These are phyloP conservation scores for Aspergillus wentii DNA, from an alignment of 495 filamentous ascomycete species.

Conservation along the genomic window DNA sequence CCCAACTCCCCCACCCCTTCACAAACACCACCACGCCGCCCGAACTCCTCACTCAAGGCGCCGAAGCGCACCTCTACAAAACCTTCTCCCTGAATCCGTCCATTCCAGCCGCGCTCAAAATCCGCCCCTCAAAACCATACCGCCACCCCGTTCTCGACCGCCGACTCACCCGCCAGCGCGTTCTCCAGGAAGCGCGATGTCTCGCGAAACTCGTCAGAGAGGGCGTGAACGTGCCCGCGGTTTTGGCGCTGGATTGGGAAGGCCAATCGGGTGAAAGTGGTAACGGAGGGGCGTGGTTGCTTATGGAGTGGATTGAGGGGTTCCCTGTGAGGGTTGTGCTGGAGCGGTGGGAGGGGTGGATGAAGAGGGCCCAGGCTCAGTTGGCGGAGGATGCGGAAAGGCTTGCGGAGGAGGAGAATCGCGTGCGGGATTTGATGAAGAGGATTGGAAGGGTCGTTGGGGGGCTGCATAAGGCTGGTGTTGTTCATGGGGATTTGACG, in stretches of 20 bases:
- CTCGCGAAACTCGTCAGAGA: slow-evolving; percentile 69
- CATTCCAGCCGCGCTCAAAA: slow-evolving; percentile 77
- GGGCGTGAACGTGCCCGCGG: slow-evolving; percentile 71
- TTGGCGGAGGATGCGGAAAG: slow-evolving; percentile 15
- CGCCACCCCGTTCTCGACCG: slow-evolving; percentile 87
- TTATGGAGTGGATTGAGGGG: slow-evolving; percentile 90
- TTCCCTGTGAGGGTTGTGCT: slow-evolving; percentile 60
- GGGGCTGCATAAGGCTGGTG: slow-evolving; percentile 71
- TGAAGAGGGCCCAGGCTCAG: slow-evolving; percentile 20
- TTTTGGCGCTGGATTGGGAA: slow-evolving; percentile 70
- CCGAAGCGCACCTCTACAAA: slow-evolving; percentile 89
- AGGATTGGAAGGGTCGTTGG: slow-evolving; percentile 72
- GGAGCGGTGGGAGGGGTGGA: slow-evolving; percentile 55
- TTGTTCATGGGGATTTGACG: slow-evolving; percentile 93
- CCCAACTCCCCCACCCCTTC: slow-evolving; percentile 62
- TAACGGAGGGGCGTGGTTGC: slow-evolving; percentile 70
- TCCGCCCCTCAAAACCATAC: slow-evolving; percentile 89
- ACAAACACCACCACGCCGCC: slow-evolving; percentile 50
- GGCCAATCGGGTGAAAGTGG: slow-evolving; percentile 25
- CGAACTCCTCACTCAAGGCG: slow-evolving; percentile 78
- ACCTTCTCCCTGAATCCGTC: slow-evolving; percentile 70
- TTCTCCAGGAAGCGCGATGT: slow-evolving; percentile 82
- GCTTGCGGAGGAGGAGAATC: slow-evolving; percentile 35
- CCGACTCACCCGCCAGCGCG: slow-evolving; percentile 78
- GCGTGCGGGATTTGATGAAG: slow-evolving; percentile 56